Conservation (phyloP, 768 basidiomycete genomes). For the Leucocoprinus birnbaumii region DNA sequence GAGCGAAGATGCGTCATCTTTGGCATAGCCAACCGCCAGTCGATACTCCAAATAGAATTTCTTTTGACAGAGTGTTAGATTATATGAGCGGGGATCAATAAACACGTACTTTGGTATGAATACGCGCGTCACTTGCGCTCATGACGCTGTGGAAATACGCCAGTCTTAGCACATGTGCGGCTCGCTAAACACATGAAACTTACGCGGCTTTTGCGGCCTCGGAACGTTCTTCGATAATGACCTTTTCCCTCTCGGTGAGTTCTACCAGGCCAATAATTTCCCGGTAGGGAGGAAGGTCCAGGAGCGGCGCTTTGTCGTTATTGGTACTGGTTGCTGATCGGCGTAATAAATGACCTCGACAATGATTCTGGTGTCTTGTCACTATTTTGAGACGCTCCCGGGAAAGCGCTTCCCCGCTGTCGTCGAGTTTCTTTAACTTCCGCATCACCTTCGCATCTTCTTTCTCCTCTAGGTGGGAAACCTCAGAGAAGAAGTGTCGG, state of each 20-base stretch:
- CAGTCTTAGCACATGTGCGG: neutral
- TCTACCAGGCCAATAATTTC: neutral
- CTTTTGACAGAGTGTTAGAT: neutral
- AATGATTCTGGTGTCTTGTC: neutral
- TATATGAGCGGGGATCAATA: no score
- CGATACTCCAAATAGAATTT: conserved; percentile 19
- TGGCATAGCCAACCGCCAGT: conserved; percentile 10
- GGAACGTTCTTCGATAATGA: neutral
- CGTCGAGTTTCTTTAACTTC: neutral
- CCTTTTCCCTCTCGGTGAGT: neutral
- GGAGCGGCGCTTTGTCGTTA: neutral
- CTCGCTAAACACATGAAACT: neutral
- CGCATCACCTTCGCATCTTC: neutral
- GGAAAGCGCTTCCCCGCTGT: neutral
- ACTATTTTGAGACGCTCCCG: neutral
- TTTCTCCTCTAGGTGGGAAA: conserved; percentile 2
- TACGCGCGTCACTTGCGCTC: neutral
- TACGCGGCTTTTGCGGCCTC: neutral
- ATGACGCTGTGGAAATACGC: neutral
- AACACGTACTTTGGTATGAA: neutral
- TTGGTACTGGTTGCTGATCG: neutral
- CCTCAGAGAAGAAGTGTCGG: conserved; percentile 9
- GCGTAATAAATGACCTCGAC: neutral
- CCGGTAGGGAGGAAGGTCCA: neutral
- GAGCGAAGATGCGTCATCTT: neutral